phyloP scores from a whole-genome alignment of 176 grass and related monocot species.

The Alopecurus myosuroides region DNA sequence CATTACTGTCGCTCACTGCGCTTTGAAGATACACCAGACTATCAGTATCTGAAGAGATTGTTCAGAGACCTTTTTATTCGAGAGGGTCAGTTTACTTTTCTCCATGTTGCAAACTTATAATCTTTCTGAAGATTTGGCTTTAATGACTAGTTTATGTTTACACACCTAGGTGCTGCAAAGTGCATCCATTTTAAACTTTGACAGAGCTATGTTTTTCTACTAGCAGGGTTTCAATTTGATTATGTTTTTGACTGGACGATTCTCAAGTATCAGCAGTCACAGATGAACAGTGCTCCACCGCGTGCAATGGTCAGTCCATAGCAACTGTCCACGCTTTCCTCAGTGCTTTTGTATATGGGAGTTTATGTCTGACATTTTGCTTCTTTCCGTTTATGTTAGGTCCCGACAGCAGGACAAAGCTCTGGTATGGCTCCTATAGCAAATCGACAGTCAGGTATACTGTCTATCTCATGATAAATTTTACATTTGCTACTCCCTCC shows the following conservation, averaged over 20 bases:
- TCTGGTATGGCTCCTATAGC: slow-evolving; percentile 59
- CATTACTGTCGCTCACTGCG: slow-evolving; percentile 83
- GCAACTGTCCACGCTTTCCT: not conserved
- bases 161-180: not conserved
- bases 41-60: slow-evolving; percentile 78
- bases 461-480: not conserved
- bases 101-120: not conserved
- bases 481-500: too few species aligned
- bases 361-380: slow-evolving; percentile 2
- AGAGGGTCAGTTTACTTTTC: slow-evolving; percentile 37
- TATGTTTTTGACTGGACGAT: slow-evolving; percentile 86
- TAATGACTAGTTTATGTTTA: not conserved
- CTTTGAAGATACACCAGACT: slow-evolving; percentile 95
- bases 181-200: not conserved
- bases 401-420: slow-evolving; percentile 55
- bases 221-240: slow-evolving; percentile 75
- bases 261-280: slow-evolving; percentile 81
- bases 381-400: slow-evolving; percentile 32
- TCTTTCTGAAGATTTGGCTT: not conserved
- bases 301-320: slow-evolving; percentile 67
- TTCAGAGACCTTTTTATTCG: slow-evolving; percentile 82
- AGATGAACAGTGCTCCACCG: slow-evolving; percentile 69
- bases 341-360: not conserved
- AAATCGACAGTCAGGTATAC: slow-evolving; percentile 66
- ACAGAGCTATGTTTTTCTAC: not conserved